Conservation (phyloP, 78 protist genomes). For the Trichosphaerium sp. region DNA sequence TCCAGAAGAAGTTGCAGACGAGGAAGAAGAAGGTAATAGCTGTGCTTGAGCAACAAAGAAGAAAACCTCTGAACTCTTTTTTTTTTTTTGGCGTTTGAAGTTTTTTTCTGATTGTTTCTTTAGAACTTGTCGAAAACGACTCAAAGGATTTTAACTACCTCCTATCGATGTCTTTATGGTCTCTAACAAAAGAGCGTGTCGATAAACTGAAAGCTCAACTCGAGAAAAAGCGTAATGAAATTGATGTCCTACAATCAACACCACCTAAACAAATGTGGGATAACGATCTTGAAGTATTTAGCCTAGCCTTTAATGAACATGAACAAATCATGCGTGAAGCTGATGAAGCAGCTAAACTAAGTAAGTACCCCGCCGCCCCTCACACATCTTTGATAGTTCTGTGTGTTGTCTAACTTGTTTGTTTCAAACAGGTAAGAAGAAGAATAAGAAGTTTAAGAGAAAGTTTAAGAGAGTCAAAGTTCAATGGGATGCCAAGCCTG, state of each 20-base stretch:
- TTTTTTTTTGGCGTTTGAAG: no score
- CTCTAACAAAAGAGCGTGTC: conserved; percentile 64
- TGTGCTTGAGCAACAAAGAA: no score
- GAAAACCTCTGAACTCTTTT: conserved; percentile 30
- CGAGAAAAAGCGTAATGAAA: conserved; percentile 24
- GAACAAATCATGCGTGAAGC: neutral
- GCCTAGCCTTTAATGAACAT: neutral
- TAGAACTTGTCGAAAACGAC: no score
- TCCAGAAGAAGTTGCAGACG: conserved; percentile 5
- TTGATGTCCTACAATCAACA: conserved; percentile 14
- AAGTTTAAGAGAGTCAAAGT: no score
- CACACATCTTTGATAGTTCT: no score
- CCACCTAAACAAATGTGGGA: conserved; percentile 24
- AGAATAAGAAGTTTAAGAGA: no score
- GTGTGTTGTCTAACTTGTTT: no score
- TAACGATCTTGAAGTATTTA: conserved; percentile 24
- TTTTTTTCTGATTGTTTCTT: no score
- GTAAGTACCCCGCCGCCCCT: no score
- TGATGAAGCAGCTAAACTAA: no score
- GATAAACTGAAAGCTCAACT: conserved; percentile 35
- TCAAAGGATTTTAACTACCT: conserved; percentile 23
- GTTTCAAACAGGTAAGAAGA: no score
- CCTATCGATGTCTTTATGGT: conserved; percentile 57
- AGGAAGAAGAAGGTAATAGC: conserved; percentile 1
- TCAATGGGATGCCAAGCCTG: no score